Evolutionary conservation across 305 asterid genomes (phyloP).

Genomic region (Fraxinus baroniana): DNA sequence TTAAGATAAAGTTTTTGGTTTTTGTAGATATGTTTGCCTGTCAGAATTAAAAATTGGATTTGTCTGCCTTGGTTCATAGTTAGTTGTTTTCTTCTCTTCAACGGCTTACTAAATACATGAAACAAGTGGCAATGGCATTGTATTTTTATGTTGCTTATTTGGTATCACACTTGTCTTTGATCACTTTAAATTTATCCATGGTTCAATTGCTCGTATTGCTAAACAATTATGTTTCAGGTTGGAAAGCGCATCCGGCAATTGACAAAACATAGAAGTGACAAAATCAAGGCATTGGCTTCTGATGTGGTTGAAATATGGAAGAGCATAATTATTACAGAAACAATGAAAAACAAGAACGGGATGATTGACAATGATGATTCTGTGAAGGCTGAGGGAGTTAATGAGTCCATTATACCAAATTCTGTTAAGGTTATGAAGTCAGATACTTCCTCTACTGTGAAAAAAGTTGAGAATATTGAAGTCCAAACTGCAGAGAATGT

Average conservation of each 20-base stretch:
- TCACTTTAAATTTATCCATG: neutral
- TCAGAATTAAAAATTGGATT: neutral
- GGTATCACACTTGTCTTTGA: neutral
- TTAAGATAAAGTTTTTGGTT: too few relatives aligned
- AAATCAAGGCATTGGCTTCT: constrained; percentile 69
- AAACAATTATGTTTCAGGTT: constrained; percentile 45
- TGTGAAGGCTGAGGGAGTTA: constrained; percentile 40
- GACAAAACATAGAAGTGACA: constrained; percentile 74
- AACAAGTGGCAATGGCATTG: neutral
- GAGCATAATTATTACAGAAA: constrained; percentile 64
- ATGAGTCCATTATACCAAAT: constrained; percentile 17
- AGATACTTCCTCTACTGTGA: constrained; percentile 38
- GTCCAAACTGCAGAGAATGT: constrained; percentile 25
- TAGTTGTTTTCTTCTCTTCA: neutral
- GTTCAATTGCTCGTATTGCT: neutral
- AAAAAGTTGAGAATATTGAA: constrained; percentile 33
- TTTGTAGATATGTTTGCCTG: too few relatives aligned
- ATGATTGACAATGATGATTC: constrained; percentile 32
- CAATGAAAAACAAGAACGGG: constrained; percentile 50
- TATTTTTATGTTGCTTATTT: neutral
- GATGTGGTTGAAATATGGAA: constrained; percentile 87
- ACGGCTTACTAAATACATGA: neutral
- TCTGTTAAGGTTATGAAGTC: constrained; percentile 30
- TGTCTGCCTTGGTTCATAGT: neutral
- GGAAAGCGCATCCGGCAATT: constrained; percentile 84